Conservation (phyloP, 2,329 filamentous ascomycete genomes). For the Arthrobotrys sinensis region DNA sequence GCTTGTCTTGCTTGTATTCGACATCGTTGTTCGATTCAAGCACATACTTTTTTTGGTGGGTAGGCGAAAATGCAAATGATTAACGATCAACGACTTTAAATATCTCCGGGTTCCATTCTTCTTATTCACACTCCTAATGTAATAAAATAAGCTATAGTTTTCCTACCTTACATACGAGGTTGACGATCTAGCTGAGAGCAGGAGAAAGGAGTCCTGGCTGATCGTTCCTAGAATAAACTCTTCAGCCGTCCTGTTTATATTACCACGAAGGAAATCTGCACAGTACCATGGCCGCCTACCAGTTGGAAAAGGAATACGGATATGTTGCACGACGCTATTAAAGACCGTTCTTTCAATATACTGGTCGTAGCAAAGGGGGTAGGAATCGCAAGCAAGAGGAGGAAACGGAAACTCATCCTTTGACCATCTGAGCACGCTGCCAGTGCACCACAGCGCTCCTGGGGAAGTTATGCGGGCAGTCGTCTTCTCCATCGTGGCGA, state of each 20-base stretch:
- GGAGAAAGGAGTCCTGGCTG: conserved; percentile 52
- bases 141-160: conserved; percentile 52
- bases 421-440: conserved; percentile 23
- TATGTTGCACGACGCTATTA: conserved; percentile 60
- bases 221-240: conserved; percentile 46
- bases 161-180: conserved; percentile 53
- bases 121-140: conserved; percentile 49
- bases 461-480: conserved; percentile 47
- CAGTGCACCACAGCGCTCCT: conserved; percentile 20
- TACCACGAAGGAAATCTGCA: conserved; percentile 51
- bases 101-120: conserved; percentile 60
- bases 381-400: conserved; percentile 48
- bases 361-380: conserved; percentile 40
- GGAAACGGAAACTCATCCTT: conserved; percentile 45
- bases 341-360: conserved; percentile 44
- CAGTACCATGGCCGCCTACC: conserved; percentile 53
- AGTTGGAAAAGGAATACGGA: conserved; percentile 50
- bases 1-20: conserved; percentile 44
- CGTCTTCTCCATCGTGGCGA: conserved; percentile 44
- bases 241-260: conserved; percentile 59
- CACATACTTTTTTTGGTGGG: conserved; percentile 27
- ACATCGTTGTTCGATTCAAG: conserved; percentile 44
- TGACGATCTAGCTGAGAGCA: conserved; percentile 54
- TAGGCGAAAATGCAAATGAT: conserved; percentile 44
- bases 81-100: conserved; percentile 61